These are phyloP conservation scores for Ceratocystis colombiana DNA, from an alignment of 2,329 filamentous ascomycete species.

Conservation along the genomic window DNA sequence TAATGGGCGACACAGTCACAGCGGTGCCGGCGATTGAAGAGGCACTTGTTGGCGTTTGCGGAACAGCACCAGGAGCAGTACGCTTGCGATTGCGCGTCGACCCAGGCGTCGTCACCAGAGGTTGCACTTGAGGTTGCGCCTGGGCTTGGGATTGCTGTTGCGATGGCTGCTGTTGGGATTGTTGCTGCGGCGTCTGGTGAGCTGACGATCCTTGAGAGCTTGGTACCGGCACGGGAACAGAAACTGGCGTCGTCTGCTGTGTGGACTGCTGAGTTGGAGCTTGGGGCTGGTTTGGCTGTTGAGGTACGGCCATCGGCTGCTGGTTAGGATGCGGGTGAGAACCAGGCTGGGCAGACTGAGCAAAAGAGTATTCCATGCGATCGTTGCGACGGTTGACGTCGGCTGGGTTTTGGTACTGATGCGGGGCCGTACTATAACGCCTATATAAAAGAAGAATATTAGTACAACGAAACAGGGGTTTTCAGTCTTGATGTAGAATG, in stretches of 20 bases:
- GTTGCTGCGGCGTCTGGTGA: conserved; percentile 26
- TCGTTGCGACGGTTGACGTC: conserved; percentile 35
- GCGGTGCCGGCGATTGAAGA: conserved; percentile 29
- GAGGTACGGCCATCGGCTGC: conserved; percentile 39
- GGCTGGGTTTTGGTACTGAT: conserved; percentile 44
- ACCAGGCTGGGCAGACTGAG: conserved; percentile 33
- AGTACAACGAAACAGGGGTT: neutral
- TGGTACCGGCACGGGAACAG: conserved; percentile 25
- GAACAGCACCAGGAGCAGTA: conserved; percentile 34
- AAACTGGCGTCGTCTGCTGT: conserved; percentile 4
- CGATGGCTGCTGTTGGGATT: conserved; percentile 30
- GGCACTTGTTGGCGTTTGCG: conserved; percentile 27
- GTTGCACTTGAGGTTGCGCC: conserved; percentile 30
- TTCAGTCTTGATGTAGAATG: neutral
- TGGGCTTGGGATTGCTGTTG: conserved; percentile 32
- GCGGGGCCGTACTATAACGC: conserved; percentile 28
- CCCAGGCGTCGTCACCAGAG: neutral
- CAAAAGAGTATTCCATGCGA: conserved; percentile 38
- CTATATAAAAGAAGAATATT: conserved; percentile 8
- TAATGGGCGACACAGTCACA: conserved; percentile 32
- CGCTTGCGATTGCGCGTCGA: conserved; percentile 36
- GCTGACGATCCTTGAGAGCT: conserved; percentile 29
- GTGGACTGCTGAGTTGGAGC: conserved; percentile 7
- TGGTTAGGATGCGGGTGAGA: conserved; percentile 36
- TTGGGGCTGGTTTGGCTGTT: conserved; percentile 21